Evolutionary conservation across 75 land plant genomes (phyloP).

Genomic region (Selaginella tamariscina): DNA sequence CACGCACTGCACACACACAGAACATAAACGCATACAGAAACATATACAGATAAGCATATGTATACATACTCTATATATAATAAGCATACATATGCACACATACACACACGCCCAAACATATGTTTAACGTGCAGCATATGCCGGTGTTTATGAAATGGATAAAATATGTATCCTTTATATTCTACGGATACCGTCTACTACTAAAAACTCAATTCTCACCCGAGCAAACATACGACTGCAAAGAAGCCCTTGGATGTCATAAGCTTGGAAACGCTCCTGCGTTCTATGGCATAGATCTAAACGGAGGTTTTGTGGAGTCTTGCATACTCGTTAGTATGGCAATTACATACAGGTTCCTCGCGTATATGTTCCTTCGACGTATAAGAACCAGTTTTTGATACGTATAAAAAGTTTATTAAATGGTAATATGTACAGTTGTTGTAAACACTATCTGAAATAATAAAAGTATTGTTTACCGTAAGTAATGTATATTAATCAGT

Average conservation of each 20-base stretch:
- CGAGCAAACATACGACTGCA: slow-evolving; percentile 57
- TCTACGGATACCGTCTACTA: slow-evolving; percentile 80
- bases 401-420: neutral
- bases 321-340: slow-evolving; percentile 80
- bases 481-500: too few relatives aligned
- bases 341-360: slow-evolving; percentile 45
- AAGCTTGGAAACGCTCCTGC: slow-evolving; percentile 61
- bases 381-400: slow-evolving; percentile 10
- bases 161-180: slow-evolving; percentile 78
- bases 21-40: too few relatives aligned
- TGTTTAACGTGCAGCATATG: slow-evolving; percentile 93
- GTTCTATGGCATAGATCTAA: slow-evolving; percentile 47
- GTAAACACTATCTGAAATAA: neutral
- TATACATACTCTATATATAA: too few relatives aligned
- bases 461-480: too few relatives aligned
- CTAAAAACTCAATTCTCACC: slow-evolving; percentile 80
- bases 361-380: slow-evolving; percentile 61
- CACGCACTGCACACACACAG: too few relatives aligned
- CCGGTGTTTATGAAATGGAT: slow-evolving; percentile 87
- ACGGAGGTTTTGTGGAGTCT: slow-evolving; percentile 51
- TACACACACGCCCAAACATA: too few relatives aligned
- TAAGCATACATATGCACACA: too few relatives aligned
- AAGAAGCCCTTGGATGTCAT: slow-evolving; percentile 48
- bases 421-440: neutral
- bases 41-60: too few relatives aligned